Evolutionary conservation across 805 yeast genomes (phyloP).

Genomic region (Saturnispora quitensis): DNA sequence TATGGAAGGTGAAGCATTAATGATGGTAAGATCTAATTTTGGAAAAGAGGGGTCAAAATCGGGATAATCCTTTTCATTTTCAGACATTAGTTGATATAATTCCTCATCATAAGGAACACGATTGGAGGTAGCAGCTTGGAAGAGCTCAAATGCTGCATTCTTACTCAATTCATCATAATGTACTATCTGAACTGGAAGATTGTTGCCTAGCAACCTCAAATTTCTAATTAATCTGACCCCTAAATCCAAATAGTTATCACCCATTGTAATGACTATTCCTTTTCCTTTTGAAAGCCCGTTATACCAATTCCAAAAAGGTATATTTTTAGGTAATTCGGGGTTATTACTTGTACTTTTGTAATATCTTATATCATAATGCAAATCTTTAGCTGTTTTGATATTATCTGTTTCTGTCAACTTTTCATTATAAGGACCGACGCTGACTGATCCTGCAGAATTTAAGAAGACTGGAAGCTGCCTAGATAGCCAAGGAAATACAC

Average conservation of each 20-base stretch:
- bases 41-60: slow-evolving; percentile 12
- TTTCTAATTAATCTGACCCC: slow-evolving; percentile 36
- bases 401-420: slow-evolving; percentile 14
- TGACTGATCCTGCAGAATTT: slow-evolving; percentile 27
- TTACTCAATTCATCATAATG: slow-evolving; percentile 34
- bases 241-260: slow-evolving; percentile 36
- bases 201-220: slow-evolving; percentile 39
- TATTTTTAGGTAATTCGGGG: background rate
- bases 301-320: slow-evolving; percentile 18
- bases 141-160: slow-evolving; percentile 24
- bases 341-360: background rate
- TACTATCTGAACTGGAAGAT: slow-evolving; percentile 38
- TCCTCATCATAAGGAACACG: background rate
- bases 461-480: slow-evolving; percentile 26
- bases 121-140: slow-evolving; percentile 27
- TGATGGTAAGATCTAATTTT: slow-evolving; percentile 23
- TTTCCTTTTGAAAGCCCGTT: slow-evolving; percentile 28
- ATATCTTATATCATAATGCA: background rate
- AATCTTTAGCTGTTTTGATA: background rate
- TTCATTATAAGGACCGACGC: slow-evolving; percentile 10
- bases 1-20: slow-evolving; percentile 19
- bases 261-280: slow-evolving; percentile 45
- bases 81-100: background rate
- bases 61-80: background rate
- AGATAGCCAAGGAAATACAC: slow-evolving; percentile 31